phyloP scores from a whole-genome alignment of 768 basidiomycete species.

The Cytidiella melzeri region DNA sequence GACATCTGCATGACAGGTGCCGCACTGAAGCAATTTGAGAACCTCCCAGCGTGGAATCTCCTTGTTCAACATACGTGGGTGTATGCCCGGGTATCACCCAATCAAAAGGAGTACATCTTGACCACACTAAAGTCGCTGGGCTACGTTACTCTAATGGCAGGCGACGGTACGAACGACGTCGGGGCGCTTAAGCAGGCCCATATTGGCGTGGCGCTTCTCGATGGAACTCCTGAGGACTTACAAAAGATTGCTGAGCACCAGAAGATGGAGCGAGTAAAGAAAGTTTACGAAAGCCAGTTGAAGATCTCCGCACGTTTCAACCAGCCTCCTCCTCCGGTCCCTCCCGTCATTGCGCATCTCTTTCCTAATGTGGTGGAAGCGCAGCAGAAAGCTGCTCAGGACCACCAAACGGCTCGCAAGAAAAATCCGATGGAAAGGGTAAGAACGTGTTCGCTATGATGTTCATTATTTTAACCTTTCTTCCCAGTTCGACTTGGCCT shows the following conservation, averaged over 20 bases:
- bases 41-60: slow-evolving; percentile 61
- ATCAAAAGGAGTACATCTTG: slow-evolving; percentile 93
- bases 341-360: slow-evolving; percentile 77
- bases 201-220: slow-evolving; percentile 88
- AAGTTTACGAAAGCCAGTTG: slow-evolving; percentile 94
- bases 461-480: slow-evolving; percentile 15
- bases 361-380: slow-evolving; percentile 90
- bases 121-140: slow-evolving; percentile 85
- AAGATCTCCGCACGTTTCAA: slow-evolving; percentile 86
- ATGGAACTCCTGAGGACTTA: slow-evolving; percentile 87
- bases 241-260: slow-evolving; percentile 93
- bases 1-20: slow-evolving; percentile 97
- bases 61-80: slow-evolving; percentile 97
- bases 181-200: slow-evolving; percentile 98
- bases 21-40: slow-evolving; percentile 83
- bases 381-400: slow-evolving; percentile 72
- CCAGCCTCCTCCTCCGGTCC: slow-evolving; percentile 91
- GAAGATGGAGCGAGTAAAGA: slow-evolving; percentile 84
- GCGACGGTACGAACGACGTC: slow-evolving; percentile 98
- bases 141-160: slow-evolving; percentile 94
- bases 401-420: slow-evolving; percentile 59
- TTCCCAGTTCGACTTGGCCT: slow-evolving; percentile 63
- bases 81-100: slow-evolving; percentile 94
- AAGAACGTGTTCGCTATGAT: background rate
- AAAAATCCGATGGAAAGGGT: slow-evolving; percentile 92